Evolutionary conservation across 768 basidiomycete genomes (phyloP).

Genomic region (Lepiota venenata): DNA sequence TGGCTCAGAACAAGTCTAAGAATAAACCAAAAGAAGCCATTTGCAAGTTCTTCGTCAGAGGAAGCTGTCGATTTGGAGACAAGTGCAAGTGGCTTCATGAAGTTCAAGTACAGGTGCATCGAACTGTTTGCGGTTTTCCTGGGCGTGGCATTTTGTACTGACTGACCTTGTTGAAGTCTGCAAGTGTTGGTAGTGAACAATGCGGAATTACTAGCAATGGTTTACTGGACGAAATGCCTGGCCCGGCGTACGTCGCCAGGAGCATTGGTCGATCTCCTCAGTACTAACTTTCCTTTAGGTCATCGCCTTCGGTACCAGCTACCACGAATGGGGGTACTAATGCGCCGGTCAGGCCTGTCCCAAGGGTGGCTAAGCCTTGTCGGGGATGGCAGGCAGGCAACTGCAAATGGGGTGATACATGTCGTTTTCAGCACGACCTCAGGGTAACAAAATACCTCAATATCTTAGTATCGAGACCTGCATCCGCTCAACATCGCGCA

Average conservation of each 20-base stretch:
- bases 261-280: background rate
- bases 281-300: background rate
- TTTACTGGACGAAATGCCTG: background rate
- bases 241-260: background rate
- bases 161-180: background rate
- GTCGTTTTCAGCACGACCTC: constrained; percentile 1
- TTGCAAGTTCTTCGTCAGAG: background rate
- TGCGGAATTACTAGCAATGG: background rate
- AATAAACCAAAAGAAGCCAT: background rate
- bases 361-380: background rate
- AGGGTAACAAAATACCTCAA: background rate
- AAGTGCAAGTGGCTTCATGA: constrained; percentile 5
- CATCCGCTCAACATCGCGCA: too few relatives aligned
- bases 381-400: background rate
- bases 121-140: background rate
- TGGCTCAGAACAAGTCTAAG: constrained; percentile 1
- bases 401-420: constrained; percentile 7
- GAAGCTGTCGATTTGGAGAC: constrained; percentile 4
- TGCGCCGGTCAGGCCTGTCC: background rate
- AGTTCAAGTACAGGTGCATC: background rate
- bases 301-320: background rate
- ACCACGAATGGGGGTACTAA: background rate
- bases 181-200: background rate
- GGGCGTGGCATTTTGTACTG: background rate
- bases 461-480: too few relatives aligned